Evolutionary conservation across 495 filamentous ascomycete genomes (phyloP), one percentile per base, ranked within the genome.

Genomic region (Penicillium salamii): DNA sequence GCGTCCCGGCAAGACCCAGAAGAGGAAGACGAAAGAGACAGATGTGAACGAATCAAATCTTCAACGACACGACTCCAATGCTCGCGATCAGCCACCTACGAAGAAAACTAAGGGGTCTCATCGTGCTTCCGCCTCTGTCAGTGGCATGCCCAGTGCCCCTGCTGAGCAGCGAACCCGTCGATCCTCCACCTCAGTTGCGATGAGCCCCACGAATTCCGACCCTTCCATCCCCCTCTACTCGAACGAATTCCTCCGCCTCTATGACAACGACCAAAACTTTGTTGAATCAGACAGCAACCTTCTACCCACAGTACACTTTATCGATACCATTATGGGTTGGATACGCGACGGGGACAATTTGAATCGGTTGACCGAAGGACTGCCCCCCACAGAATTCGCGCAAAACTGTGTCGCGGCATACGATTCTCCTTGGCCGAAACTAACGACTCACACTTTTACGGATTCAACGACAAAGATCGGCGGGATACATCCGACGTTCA

Each of bases 31-130:
- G 68, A 72, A 83, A 75, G 71, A 74, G 34, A 55, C 59, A 19
- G 73, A 80, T 33, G 47, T 67, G 24, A 69, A 73, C 49, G 68
- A 63, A 33, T 60, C 64, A 42, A 41, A 46, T 32, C 67, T 67
- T 55, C 52, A 77, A 61, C 59, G 81, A 58, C 65, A 75, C 58
- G 67, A 85, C 63, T 72, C 80, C 63, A 53, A 50, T 36, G 46
- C 54, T 3, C 72, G 80, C 28, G 86, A 87, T 54, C 78, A 77
- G 39, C 80, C 75, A 6, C 78, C 80, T 13, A 54, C 75, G 5
- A 97, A 95, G 63, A 89, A 86, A 56, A 56, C 85, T 0, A 96
- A 95, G 62, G 87, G 76, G 11, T 80, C 74, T 42, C 91, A 96
- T 69, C 84, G 83, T 33, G 60, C 83, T 4, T 88, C 80, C 6